Evolutionary conservation across 164 flowering plant species (phyloP).

Genomic region (Saururus chinensis): DNA sequence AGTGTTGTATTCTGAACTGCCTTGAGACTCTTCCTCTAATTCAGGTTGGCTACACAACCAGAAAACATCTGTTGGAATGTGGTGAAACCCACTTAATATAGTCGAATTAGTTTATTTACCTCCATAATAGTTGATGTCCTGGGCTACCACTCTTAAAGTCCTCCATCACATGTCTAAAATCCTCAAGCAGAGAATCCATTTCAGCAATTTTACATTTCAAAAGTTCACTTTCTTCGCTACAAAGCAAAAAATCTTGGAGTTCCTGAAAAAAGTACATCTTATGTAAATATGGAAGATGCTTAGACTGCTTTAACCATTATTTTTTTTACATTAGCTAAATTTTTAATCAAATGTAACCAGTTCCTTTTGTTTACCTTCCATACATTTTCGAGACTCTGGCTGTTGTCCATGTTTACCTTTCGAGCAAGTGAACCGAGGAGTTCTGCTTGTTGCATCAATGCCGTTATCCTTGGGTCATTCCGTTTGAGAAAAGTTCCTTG

Average conservation of each 20-base stretch:
- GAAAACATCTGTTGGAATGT: background rate
- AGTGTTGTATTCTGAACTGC: slow-evolving; percentile 77
- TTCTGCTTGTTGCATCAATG: slow-evolving; percentile 86
- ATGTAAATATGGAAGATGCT: background rate
- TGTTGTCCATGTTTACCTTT: slow-evolving; percentile 63
- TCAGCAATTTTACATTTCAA: slow-evolving; percentile 26
- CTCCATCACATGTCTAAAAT: slow-evolving; percentile 49
- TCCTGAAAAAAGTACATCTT: slow-evolving; percentile 27
- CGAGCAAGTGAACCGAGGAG: slow-evolving; percentile 81
- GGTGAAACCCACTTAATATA: background rate
- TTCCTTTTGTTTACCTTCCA: slow-evolving; percentile 60
- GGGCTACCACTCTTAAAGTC: slow-evolving; percentile 45
- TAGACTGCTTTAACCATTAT: background rate
- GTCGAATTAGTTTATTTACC: slow-evolving; percentile 25
- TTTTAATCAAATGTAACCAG: background rate
- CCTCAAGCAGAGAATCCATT: slow-evolving; percentile 47
- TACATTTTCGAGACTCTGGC: slow-evolving; percentile 86
- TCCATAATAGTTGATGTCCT: slow-evolving; percentile 42
- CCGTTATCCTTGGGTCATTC: slow-evolving; percentile 79
- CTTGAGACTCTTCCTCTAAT: slow-evolving; percentile 59
- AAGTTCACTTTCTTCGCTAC: slow-evolving; percentile 42
- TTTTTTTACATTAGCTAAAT: no score
- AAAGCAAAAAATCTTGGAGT: slow-evolving; percentile 66
- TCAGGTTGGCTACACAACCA: slow-evolving; percentile 54
- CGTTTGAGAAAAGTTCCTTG: slow-evolving; percentile 68